Evolutionary conservation across 345 rosid species (phyloP).

Genomic region (Populus davidiana): DNA sequence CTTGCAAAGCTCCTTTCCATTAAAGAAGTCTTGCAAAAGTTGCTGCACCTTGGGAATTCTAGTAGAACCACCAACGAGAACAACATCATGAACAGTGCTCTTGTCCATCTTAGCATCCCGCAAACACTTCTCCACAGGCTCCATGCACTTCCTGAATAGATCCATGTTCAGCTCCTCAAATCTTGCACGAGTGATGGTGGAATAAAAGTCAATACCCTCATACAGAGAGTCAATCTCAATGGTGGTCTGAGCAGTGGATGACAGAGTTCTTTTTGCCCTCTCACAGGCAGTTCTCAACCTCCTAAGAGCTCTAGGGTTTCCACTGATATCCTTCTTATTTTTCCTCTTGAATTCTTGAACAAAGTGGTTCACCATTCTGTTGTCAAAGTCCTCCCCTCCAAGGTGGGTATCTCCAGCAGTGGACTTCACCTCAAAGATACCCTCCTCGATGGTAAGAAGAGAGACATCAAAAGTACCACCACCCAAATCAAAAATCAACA

Average conservation of each 20-base stretch:
- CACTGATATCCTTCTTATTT: conserved; percentile 32
- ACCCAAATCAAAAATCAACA: conserved; percentile 15
- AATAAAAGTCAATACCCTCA: conserved; percentile 44
- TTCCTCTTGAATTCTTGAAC: conserved; percentile 39
- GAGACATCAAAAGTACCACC: conserved; percentile 22
- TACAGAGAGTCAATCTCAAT: conserved; percentile 46
- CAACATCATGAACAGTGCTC: conserved; percentile 40
- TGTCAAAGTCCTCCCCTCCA: conserved; percentile 15
- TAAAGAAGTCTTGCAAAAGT: conserved; percentile 32
- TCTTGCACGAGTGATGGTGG: conserved; percentile 43
- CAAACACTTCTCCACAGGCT: conserved; percentile 50
- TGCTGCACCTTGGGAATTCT: conserved; percentile 46
- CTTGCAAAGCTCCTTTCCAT: conserved; percentile 35
- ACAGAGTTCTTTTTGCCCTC: conserved; percentile 51
- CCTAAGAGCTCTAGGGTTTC: conserved; percentile 39
- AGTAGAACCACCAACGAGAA: conserved; percentile 49
- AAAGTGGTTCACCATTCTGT: conserved; percentile 38
- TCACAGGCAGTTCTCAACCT: conserved; percentile 49
- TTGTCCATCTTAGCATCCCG: conserved; percentile 54
- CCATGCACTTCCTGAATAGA: conserved; percentile 54
- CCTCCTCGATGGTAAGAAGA: conserved; percentile 6
- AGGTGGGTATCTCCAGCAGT: conserved; percentile 20
- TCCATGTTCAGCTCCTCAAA: conserved; percentile 55
- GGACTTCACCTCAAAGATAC: conserved; percentile 12
- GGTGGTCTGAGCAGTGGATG: conserved; percentile 51